These are phyloP conservation scores for Penicillium polonicum DNA, from an alignment of 2,329 filamentous ascomycete genomes.

Conservation along the genomic window DNA sequence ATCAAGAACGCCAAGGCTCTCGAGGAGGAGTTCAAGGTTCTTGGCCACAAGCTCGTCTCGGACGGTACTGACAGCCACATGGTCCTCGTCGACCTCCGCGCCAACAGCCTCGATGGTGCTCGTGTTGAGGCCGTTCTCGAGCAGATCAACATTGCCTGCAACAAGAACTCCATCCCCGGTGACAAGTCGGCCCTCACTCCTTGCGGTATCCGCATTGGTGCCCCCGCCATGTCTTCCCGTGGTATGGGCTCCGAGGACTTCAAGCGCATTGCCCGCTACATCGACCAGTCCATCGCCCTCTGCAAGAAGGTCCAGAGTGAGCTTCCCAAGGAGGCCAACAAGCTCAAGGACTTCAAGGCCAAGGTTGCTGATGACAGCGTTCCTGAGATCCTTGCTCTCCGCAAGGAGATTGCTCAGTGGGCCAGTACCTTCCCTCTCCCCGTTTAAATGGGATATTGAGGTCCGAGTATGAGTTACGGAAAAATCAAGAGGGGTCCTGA, in stretches of 20 bases:
- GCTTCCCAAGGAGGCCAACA: constrained; percentile 96
- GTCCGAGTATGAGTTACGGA: constrained; percentile 1
- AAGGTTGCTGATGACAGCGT: constrained; percentile 79
- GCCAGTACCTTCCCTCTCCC: constrained; percentile 89
- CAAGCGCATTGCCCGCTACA: constrained; percentile 83
- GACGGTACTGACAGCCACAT: constrained; percentile 98
- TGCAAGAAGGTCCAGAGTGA: constrained; percentile 80
- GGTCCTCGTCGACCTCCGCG: constrained; percentile 86
- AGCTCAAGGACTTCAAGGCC: constrained; percentile 98
- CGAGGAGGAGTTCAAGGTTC: constrained; percentile 66
- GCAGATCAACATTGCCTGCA: constrained; percentile 98
- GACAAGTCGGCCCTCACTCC: constrained; percentile 97
- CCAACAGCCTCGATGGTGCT: constrained; percentile 81
- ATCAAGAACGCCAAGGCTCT: constrained; percentile 88
- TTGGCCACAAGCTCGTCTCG: constrained; percentile 82
- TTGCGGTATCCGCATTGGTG: constrained; percentile 91
- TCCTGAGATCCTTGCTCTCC: constrained; percentile 76
- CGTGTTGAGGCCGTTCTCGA: constrained; percentile 95
- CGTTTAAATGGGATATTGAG: constrained; percentile 33
- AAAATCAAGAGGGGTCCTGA: constrained; percentile 17
- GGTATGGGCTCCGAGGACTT: constrained; percentile 93
- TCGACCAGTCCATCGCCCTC: constrained; percentile 83
- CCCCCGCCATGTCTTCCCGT: constrained; percentile 94
- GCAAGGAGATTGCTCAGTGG: constrained; percentile 88
- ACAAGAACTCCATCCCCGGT: constrained; percentile 98